Evolutionary conservation across 140 eudicot species (phyloP).

Genomic region (Flaveria floridana): DNA sequence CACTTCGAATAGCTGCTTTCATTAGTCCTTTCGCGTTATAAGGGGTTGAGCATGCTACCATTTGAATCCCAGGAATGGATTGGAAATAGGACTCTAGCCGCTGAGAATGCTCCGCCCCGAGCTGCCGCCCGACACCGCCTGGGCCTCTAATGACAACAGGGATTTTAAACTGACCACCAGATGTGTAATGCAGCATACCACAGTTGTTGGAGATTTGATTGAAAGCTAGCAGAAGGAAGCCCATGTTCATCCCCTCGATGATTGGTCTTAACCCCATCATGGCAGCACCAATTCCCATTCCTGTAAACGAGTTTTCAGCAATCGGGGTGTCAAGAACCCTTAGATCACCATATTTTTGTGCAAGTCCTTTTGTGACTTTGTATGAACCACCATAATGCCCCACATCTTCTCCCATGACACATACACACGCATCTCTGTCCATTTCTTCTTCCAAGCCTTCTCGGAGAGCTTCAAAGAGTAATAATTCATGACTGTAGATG

Average conservation of each 20-base stretch:
- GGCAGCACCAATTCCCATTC: slow-evolving; percentile 96
- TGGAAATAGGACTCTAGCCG: slow-evolving; percentile 90
- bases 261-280: slow-evolving; percentile 88
- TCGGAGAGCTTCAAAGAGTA: slow-evolving; percentile 89
- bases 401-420: slow-evolving; percentile 93
- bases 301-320: slow-evolving; percentile 93
- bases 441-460: slow-evolving; percentile 94
- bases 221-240: slow-evolving; percentile 82
- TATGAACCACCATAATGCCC: slow-evolving; percentile 96
- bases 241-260: slow-evolving; percentile 96
- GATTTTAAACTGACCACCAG: slow-evolving; percentile 89
- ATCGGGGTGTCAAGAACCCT: slow-evolving; percentile 91
- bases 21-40: slow-evolving; percentile 88
- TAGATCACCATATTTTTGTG: slow-evolving; percentile 70
- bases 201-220: slow-evolving; percentile 92
- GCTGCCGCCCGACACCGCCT: slow-evolving; percentile 95
- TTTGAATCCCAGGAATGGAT: slow-evolving; percentile 89
- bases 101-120: slow-evolving; percentile 96
- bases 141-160: slow-evolving; percentile 95
- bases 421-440: slow-evolving; percentile 82
- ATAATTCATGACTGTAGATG: slow-evolving; percentile 66
- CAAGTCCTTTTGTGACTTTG: slow-evolving; percentile 87
- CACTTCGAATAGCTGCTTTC: slow-evolving; percentile 94
- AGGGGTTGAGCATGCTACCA: slow-evolving; percentile 98
- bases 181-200: slow-evolving; percentile 97